A percentile compares a stretch with the other conserved stretches of the same genome.
phyloP scores from a whole-genome alignment of 768 basidiomycete genomes.

The Gautieria morchelliformis region DNA sequence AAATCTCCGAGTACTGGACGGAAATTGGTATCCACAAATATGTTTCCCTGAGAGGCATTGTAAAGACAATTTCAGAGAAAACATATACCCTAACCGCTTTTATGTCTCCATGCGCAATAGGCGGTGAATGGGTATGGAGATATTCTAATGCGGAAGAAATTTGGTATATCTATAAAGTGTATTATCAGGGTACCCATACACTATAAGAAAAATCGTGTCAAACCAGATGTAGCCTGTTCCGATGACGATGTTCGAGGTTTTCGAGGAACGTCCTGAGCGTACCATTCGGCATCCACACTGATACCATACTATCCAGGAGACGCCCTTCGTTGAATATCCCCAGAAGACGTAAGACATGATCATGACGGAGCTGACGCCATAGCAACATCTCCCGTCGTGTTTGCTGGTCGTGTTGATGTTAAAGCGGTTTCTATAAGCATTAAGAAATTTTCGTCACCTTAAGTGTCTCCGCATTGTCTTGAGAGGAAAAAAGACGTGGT shows the following conservation, averaged over 20 bases:
- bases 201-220: not conserved
- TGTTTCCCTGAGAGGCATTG: not conserved
- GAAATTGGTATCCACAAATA: not conserved
- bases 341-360: not conserved
- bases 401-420: not conserved
- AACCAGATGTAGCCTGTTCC: not conserved
- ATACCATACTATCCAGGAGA: not conserved
- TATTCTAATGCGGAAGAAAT: not conserved
- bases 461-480: not conserved
- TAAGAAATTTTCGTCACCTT: not conserved
- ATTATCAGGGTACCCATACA: not conserved
- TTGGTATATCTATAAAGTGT: not conserved
- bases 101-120: not conserved
- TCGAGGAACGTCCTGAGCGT: not conserved
- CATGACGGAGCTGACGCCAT: not conserved
- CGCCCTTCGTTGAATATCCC: not conserved
- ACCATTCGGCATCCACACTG: not conserved
- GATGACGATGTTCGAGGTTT: not conserved
- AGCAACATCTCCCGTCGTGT: not conserved
- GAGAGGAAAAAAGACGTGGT: not conserved
- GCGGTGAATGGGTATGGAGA: not conserved
- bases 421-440: not conserved
- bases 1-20: not conserved
- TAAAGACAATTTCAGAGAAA: not conserved
- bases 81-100: not conserved